A percentile compares a stretch with the other conserved stretches of the same genome.
phyloP scores from a whole-genome alignment of 306 rosid species.

The Castanopsis chinensis region DNA sequence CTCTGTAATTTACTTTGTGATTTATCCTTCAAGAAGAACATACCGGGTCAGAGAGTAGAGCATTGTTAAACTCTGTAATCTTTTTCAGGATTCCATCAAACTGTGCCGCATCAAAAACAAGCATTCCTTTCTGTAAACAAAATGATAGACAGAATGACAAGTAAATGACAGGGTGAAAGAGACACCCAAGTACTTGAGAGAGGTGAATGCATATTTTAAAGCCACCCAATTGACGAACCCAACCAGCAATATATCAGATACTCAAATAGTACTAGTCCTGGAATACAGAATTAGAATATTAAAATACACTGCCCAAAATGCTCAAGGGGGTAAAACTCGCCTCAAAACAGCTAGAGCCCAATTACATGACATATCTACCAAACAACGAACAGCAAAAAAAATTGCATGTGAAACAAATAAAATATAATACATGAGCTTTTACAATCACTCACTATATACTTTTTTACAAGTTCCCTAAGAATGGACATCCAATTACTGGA shows the following conservation, averaged over 20 bases:
- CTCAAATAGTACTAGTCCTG: neutral
- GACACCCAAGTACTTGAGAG: neutral
- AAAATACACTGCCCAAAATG: neutral
- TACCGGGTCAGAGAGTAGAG: too few species aligned
- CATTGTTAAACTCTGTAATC: too few species aligned
- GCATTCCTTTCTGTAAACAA: too few species aligned
- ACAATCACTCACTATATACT: neutral
- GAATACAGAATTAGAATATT: neutral
- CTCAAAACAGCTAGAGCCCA: too few species aligned
- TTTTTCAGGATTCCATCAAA: too few species aligned
- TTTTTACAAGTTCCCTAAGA: neutral
- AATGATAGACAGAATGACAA: slow-evolving; percentile 1
- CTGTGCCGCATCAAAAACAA: too few species aligned
- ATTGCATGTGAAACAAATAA: neutral
- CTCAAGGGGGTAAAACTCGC: too few species aligned
- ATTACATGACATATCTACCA: too few species aligned
- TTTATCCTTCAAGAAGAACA: too few species aligned
- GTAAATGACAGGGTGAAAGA: slow-evolving; percentile 10
- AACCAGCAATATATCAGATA: neutral
- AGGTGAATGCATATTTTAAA: neutral
- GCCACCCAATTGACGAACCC: neutral
- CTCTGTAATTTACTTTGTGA: too few species aligned
- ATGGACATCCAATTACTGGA: neutral
- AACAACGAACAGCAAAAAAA: neutral
- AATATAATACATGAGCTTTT: neutral